phyloP scores from a whole-genome alignment of 805 yeast genomes.

The Debaryomyces tyrocola region DNA sequence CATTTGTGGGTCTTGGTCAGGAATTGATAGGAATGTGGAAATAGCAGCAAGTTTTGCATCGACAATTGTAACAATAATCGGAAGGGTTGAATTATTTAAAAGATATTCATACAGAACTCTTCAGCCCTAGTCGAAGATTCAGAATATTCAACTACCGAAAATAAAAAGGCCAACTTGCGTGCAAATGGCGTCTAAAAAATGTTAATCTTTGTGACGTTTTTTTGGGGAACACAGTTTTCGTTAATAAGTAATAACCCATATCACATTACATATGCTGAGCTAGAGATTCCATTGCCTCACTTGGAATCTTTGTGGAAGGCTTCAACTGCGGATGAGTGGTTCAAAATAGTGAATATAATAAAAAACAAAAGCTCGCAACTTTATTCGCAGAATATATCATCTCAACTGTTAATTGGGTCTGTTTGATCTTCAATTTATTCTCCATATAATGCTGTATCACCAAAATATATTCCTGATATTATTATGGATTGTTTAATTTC shows the following conservation, averaged over 20 bases:
- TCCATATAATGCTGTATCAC: neutral
- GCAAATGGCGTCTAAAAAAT: neutral
- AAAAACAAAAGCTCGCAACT: neutral
- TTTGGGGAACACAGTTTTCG: slow-evolving; percentile 1
- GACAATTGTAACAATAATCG: neutral
- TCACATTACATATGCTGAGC: neutral
- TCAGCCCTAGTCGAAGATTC: neutral
- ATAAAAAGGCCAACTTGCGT: slow-evolving; percentile 1
- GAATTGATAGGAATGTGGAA: neutral
- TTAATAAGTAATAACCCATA: neutral
- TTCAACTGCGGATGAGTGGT: slow-evolving; percentile 1
- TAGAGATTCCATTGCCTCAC: slow-evolving; percentile 1
- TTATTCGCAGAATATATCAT: slow-evolving; percentile 1
- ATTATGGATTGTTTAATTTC: neutral
- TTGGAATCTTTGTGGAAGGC: neutral
- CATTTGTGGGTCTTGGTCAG: slow-evolving; percentile 1
- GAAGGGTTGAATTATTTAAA: neutral
- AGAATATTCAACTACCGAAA: neutral
- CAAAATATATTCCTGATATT: neutral
- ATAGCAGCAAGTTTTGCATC: neutral
- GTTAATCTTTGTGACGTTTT: neutral
- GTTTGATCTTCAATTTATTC: neutral
- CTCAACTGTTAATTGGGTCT: neutral
- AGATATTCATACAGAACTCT: no score
- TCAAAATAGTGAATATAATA: slow-evolving; percentile 1